Conservation (phyloP, 2,329 filamentous ascomycete genomes). For the Hypoxylon sp. region DNA sequence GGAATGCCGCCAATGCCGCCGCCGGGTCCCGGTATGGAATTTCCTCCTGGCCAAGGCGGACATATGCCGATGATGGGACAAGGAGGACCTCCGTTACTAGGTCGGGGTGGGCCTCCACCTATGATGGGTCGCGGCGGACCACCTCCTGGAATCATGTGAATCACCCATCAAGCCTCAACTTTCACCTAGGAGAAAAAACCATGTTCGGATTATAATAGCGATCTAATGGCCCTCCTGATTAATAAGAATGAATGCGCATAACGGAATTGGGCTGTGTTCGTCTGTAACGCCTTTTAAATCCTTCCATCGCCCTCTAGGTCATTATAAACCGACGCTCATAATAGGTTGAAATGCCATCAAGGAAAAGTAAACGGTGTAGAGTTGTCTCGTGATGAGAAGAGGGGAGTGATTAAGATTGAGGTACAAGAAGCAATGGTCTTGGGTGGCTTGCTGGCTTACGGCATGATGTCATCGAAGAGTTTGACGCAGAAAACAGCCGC, state of each 20-base stretch:
- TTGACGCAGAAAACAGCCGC: slow-evolving; percentile 69
- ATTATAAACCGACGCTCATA: not conserved
- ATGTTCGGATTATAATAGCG: not conserved
- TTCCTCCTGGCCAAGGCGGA: slow-evolving; percentile 24
- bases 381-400: not conserved
- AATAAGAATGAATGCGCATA: not conserved
- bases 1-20: slow-evolving; percentile 19
- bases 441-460: slow-evolving; percentile 23
- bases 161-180: slow-evolving; percentile 1
- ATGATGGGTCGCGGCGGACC: slow-evolving; percentile 43
- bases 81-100: slow-evolving; percentile 35
- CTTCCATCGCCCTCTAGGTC: not conserved
- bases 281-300: not conserved
- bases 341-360: not conserved
- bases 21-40: slow-evolving; percentile 22
- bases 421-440: not conserved
- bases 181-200: not conserved
- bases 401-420: not conserved
- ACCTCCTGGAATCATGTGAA: slow-evolving; percentile 38
- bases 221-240: not conserved
- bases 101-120: slow-evolving; percentile 45
- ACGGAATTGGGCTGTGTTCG: not conserved
- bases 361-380: not conserved
- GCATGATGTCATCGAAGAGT: slow-evolving; percentile 58
- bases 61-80: slow-evolving; percentile 42